Evolutionary conservation across 345 rosid species (phyloP).

Genomic region (Viola odorata): DNA sequence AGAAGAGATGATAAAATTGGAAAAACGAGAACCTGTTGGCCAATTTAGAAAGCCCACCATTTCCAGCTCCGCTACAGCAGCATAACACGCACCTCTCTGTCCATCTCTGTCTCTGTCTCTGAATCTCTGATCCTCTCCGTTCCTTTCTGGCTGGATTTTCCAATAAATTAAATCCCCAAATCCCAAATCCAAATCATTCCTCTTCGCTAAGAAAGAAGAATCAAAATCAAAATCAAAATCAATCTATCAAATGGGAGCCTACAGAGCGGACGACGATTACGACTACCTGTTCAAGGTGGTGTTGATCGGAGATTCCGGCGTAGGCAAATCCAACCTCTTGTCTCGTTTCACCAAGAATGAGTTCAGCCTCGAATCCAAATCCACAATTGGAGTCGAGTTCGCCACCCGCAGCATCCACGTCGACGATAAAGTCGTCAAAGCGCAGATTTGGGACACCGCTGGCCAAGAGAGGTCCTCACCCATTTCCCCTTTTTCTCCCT

Average conservation of each 20-base stretch:
- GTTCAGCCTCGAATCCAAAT: slow-evolving; percentile 30
- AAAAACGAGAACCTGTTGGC: no score
- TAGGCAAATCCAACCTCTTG: slow-evolving; percentile 26
- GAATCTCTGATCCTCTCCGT: no score
- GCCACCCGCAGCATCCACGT: slow-evolving; percentile 30
- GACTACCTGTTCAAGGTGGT: slow-evolving; percentile 32
- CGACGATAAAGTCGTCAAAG: slow-evolving; percentile 31
- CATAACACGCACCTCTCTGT: no score
- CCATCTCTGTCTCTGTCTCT: no score
- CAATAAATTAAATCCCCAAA: no score
- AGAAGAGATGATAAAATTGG: no score
- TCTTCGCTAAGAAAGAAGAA: not conserved
- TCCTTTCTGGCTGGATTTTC: no score
- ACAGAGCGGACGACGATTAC: slow-evolving; percentile 31
- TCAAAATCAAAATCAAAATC: not conserved
- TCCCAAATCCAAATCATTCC: no score
- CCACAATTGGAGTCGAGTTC: slow-evolving; percentile 32
- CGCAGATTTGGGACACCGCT: slow-evolving; percentile 34
- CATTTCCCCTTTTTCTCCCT: not conserved
- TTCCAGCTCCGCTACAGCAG: no score
- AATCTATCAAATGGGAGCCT: slow-evolving; percentile 16
- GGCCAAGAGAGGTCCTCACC: slow-evolving; percentile 26
- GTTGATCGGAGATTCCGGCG: slow-evolving; percentile 31
- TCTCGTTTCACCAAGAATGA: slow-evolving; percentile 29
- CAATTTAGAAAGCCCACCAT: no score